Evolutionary conservation across 441 rosid species (phyloP).

Genomic region (California macrophylla): DNA sequence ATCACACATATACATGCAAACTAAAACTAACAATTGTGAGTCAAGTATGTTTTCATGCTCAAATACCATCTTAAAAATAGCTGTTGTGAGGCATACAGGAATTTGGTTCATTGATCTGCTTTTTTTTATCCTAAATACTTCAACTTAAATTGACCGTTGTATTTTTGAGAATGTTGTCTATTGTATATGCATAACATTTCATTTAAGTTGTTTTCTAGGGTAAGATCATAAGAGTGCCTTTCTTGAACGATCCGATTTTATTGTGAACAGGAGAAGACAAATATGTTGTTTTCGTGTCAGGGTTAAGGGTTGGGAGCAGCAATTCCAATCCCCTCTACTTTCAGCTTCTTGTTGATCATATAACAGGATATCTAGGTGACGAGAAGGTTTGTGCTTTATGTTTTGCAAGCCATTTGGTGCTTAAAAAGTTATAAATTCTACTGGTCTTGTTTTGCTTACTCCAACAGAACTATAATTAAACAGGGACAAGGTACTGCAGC

Average conservation of each 20-base stretch:
- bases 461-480: slow-evolving; percentile 16
- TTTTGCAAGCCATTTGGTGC: slow-evolving; percentile 10
- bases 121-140: slow-evolving; percentile 3
- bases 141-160: slow-evolving; percentile 9
- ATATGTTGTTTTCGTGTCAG: slow-evolving; percentile 70
- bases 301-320: slow-evolving; percentile 61
- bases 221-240: background rate
- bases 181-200: background rate
- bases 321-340: slow-evolving; percentile 65
- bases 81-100: background rate
- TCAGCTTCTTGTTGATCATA: slow-evolving; percentile 93
- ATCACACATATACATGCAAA: background rate
- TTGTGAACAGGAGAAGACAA: slow-evolving; percentile 64
- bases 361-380: slow-evolving; percentile 84
- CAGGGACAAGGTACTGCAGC: slow-evolving; percentile 79
- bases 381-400: slow-evolving; percentile 44
- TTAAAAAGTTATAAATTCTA: slow-evolving; percentile 1
- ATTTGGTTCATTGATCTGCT: background rate
- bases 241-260: slow-evolving; percentile 20
- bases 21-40: background rate
- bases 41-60: background rate
- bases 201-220: slow-evolving; percentile 6
- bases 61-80: background rate
- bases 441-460: slow-evolving; percentile 16
- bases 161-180: background rate